These are phyloP conservation scores for Calvatia gigantea DNA, from an alignment of 768 basidiomycete genomes.

Conservation along the genomic window DNA sequence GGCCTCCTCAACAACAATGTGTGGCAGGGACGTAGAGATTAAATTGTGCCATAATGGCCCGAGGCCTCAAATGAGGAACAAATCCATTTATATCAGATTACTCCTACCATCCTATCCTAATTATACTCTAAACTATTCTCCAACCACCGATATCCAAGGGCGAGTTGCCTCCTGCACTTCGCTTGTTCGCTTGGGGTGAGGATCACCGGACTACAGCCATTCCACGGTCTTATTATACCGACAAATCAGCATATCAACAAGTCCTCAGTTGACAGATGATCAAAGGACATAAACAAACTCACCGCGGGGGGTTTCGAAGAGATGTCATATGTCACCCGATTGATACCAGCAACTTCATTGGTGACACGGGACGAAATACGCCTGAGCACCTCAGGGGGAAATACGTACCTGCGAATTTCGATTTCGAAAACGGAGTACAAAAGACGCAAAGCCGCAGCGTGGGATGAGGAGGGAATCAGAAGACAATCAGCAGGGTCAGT, in stretches of 20 bases:
- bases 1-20: not conserved
- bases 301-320: conserved; percentile 96
- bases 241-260: too few relatives aligned
- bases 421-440: conserved; percentile 3
- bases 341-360: conserved; percentile 96
- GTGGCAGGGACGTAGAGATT: not conserved
- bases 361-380: conserved; percentile 96
- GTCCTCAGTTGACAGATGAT: conserved; percentile 10
- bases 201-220: conserved; percentile 34
- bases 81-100: not conserved
- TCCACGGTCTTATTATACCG: conserved; percentile 39
- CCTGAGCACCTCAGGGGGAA: conserved; percentile 85
- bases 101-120: not conserved
- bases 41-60: not conserved
- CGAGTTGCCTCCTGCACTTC: not conserved
- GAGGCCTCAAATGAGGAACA: not conserved
- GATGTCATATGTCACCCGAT: conserved; percentile 94
- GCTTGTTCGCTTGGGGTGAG: not conserved
- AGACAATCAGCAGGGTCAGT: not conserved
- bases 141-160: not conserved
- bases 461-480: conserved; percentile 1
- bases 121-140: not conserved
- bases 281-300: conserved; percentile 25
- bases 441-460: conserved; percentile 18
- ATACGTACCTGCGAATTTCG: conserved; percentile 73